These are phyloP conservation scores for Colletotrichum cereale DNA, from an alignment of 2,329 filamentous ascomycete genomes.

Conservation along the genomic window DNA sequence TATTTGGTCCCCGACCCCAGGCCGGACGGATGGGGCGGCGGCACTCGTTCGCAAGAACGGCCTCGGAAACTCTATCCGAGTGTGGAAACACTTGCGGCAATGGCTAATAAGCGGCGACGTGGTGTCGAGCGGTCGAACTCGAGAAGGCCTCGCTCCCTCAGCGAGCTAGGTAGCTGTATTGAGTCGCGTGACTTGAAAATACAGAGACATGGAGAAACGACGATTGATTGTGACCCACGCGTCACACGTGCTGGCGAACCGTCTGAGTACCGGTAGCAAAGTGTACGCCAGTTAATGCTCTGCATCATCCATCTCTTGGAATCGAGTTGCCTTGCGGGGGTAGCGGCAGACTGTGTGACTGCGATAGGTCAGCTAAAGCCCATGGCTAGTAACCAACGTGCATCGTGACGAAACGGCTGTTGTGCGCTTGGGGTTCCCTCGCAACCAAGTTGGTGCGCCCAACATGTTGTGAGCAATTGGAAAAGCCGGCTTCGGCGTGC, in stretches of 20 bases:
- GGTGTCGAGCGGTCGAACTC: neutral
- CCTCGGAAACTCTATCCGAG: neutral
- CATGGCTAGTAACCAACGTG: neutral
- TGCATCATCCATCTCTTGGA: neutral
- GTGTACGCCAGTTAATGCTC: neutral
- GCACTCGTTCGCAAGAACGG: neutral
- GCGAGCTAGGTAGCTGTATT: neutral
- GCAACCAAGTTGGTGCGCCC: neutral
- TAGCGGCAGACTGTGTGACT: no score
- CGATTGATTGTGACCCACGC: neutral
- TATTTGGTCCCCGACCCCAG: conserved; percentile 10
- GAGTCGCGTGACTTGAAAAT: no score
- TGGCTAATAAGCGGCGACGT: neutral
- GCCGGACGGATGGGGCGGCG: neutral
- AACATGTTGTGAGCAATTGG: neutral
- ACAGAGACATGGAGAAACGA: neutral
- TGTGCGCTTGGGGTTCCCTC: neutral
- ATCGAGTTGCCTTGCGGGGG: neutral
- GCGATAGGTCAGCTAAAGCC: neutral
- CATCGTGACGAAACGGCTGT: neutral
- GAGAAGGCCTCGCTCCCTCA: neutral
- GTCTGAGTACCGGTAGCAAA: neutral
- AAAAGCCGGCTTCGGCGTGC: neutral
- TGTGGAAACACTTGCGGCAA: neutral
- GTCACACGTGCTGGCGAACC: neutral